These are phyloP conservation scores for Grosmannia huntii DNA, from an alignment of 2,329 filamentous ascomycete species.

Conservation along the genomic window DNA sequence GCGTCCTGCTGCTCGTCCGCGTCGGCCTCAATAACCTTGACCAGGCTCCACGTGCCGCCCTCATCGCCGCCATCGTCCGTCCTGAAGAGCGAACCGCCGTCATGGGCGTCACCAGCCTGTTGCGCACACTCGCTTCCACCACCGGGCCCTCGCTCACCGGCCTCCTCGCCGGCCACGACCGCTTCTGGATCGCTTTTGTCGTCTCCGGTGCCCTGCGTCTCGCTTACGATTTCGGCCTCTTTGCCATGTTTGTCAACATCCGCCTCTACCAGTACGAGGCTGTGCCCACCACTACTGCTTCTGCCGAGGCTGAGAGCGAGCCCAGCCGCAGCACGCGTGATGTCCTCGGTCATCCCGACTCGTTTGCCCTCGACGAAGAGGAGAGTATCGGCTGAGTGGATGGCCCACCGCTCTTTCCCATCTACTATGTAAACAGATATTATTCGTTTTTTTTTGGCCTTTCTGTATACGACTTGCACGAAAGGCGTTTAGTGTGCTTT, in stretches of 20 bases:
- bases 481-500: neutral
- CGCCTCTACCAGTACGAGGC: conserved; percentile 34
- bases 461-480: neutral
- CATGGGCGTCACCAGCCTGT: conserved; percentile 53
- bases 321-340: conserved; percentile 21
- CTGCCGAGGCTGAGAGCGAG: conserved; percentile 50
- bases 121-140: conserved; percentile 46
- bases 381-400: conserved; percentile 1
- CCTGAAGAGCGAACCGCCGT: conserved; percentile 54
- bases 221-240: conserved; percentile 45
- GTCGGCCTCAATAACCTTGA: conserved; percentile 57
- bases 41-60: conserved; percentile 51
- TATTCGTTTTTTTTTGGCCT: neutral
- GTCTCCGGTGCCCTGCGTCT: conserved; percentile 39
- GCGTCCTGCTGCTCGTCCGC: conserved; percentile 43
- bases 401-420: neutral
- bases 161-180: conserved; percentile 34
- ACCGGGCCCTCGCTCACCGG: conserved; percentile 43
- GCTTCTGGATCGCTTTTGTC: conserved; percentile 51
- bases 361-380: conserved; percentile 9
- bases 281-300: conserved; percentile 62
- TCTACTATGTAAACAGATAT: neutral
- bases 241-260: conserved; percentile 46
- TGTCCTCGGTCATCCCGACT: conserved; percentile 8
- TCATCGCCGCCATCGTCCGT: conserved; percentile 53